A percentile compares a stretch with the other conserved stretches of the same genome.
Evolutionary conservation across 805 yeast genomes (phyloP).

Genomic region (Candida pseudoglaebosa): DNA sequence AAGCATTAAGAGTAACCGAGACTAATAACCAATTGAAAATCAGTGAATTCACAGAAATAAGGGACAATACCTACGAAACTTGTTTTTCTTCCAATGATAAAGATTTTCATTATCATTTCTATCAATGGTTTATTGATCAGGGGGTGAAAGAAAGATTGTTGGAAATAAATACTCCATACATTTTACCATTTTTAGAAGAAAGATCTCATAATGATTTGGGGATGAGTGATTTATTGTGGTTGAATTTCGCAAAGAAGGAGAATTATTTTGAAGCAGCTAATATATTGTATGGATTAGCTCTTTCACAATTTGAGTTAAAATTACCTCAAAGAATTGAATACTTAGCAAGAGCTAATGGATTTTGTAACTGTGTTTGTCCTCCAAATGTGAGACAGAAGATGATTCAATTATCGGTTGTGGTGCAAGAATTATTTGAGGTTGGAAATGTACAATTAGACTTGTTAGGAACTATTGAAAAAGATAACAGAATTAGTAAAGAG

Average conservation of each 20-base stretch:
- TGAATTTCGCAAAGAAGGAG: slow-evolving; percentile 79
- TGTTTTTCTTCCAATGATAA: slow-evolving; percentile 76
- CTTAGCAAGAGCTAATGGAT: slow-evolving; percentile 88
- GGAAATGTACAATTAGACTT: slow-evolving; percentile 80
- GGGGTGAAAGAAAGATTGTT: slow-evolving; percentile 74
- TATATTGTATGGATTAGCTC: slow-evolving; percentile 63
- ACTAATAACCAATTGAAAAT: slow-evolving; percentile 35
- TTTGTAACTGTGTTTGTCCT: slow-evolving; percentile 80
- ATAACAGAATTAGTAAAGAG: slow-evolving; percentile 44
- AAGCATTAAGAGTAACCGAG: slow-evolving; percentile 46
- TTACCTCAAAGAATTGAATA: slow-evolving; percentile 79
- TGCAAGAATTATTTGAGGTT: slow-evolving; percentile 79
- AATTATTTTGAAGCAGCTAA: slow-evolving; percentile 81
- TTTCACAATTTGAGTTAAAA: slow-evolving; percentile 65
- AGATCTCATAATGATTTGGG: slow-evolving; percentile 59
- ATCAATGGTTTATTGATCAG: slow-evolving; percentile 85
- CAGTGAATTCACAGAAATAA: slow-evolving; percentile 51
- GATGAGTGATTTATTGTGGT: slow-evolving; percentile 83
- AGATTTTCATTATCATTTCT: slow-evolving; percentile 85
- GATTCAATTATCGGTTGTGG: slow-evolving; percentile 61
- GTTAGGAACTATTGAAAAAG: slow-evolving; percentile 45
- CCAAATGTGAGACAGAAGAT: slow-evolving; percentile 73
- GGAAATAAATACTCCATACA: slow-evolving; percentile 76
- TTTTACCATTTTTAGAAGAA: slow-evolving; percentile 72
- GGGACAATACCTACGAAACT: slow-evolving; percentile 69